Evolutionary conservation across 1,284 basidiomycete genomes (phyloP), one percentile per base, ranked within the genome.

Genomic region (Farysia itapuensis): DNA sequence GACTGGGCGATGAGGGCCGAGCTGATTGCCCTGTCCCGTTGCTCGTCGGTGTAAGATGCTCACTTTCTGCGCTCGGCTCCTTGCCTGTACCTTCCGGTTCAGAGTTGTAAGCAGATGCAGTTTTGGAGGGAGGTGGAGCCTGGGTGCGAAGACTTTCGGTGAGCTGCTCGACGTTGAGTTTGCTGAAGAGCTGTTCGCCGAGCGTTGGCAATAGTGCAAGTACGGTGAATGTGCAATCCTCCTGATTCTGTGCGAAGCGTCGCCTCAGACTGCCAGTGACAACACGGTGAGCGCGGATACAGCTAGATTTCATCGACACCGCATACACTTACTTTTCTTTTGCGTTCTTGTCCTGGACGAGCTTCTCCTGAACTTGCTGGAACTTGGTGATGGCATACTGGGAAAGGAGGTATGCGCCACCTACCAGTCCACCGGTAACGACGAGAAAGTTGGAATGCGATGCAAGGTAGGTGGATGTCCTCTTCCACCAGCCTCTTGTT

Each of bases 161-260:
- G 12, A 91, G 79, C 1, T 80, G 79, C 66, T 94, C 91, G 16
- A 94, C 87, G 67, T 94, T 85, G 84, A 92, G 87, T 35, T 84
- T 84, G 21, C 81, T 78, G 14, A 89, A 79, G 12, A 94, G 82
- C 61, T 88, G 85, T 14, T 84, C 80, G 2, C 85, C 83, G 9
- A 94, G 81, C 0, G 87, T 86, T 0, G 89, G 87, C 8, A 93
- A 79, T 24, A 91, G 82, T 0, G 88, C 85, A 73, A 89, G 84
- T 29, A 89, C 81, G 2, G 88, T 92, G 72, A 86, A 94, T 11
- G 84, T 84, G 35, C 85, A 83, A 73, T 93, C 87, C 54, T 90
- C 85, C 64, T 89, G 86, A 39, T 87, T 90, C 68, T 89, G 85
- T 31, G 83, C 80, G 75, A 92, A 94, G 30, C 91, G 81, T 36